phyloP scores from a whole-genome alignment of 305 asterid genomes.

The Fraxinus nigra region DNA sequence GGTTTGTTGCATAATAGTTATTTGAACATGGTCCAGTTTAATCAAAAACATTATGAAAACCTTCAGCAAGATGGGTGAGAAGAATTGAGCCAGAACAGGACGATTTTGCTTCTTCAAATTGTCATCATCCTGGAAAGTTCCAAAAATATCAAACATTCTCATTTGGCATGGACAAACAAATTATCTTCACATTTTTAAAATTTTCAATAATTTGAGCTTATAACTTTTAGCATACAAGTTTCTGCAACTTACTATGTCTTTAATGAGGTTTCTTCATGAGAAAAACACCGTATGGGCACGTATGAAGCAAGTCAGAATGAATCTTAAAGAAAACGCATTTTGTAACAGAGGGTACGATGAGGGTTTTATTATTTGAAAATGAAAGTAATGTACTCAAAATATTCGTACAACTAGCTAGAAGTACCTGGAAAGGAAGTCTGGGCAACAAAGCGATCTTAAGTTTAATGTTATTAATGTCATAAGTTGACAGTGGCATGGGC shows the following conservation, averaged over 20 bases:
- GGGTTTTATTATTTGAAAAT: not conserved
- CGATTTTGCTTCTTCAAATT: constrained; percentile 45
- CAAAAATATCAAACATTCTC: not conserved
- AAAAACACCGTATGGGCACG: not conserved
- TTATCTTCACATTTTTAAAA: not conserved
- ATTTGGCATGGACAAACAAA: not conserved
- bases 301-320: not conserved
- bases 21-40: constrained; percentile 7
- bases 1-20: constrained; percentile 8
- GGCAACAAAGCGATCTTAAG: not conserved
- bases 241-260: not conserved
- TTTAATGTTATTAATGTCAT: not conserved
- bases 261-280: not conserved
- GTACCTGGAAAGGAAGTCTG: not conserved
- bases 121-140: constrained; percentile 46
- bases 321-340: no score
- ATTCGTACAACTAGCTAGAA: not conserved
- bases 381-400: not conserved
- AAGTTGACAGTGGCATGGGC: not conserved
- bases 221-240: not conserved
- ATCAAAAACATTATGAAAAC: constrained; percentile 24
- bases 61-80: constrained; percentile 58
- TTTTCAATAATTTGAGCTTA: not conserved
- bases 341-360: not conserved
- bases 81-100: constrained; percentile 44